These are phyloP conservation scores for Barbarea vulgaris DNA, from an alignment of 345 rosid genomes.

Conservation along the genomic window DNA sequence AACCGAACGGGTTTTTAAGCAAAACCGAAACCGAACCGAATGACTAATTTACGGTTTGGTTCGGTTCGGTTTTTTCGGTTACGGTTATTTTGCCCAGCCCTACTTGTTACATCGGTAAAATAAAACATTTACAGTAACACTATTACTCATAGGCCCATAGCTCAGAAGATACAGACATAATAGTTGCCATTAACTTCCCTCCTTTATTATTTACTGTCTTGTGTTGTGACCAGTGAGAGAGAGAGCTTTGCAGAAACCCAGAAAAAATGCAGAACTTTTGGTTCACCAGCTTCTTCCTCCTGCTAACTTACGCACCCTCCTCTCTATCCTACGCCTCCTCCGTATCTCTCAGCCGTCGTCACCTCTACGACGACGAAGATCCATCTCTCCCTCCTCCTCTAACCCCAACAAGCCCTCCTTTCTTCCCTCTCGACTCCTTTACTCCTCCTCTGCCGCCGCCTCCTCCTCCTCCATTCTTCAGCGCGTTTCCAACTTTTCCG, in stretches of 20 bases:
- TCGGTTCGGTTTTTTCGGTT: too few relatives aligned
- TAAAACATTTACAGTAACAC: not conserved
- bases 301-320: constrained; percentile 37
- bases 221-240: constrained; percentile 12
- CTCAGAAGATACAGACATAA: constrained; percentile 19
- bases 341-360: constrained; percentile 51
- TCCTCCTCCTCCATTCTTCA: constrained; percentile 55
- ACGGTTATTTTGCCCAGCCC: too few relatives aligned
- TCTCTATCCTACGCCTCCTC: constrained; percentile 35
- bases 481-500: constrained; percentile 74
- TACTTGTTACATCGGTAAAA: not conserved
- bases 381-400: constrained; percentile 46
- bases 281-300: constrained; percentile 33
- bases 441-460: constrained; percentile 72
- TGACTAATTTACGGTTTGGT: too few relatives aligned
- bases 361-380: constrained; percentile 68
- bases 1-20: too few relatives aligned
- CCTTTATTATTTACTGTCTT: not conserved
- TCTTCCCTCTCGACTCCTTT: constrained; percentile 69
- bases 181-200: constrained; percentile 24
- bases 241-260: constrained; percentile 22
- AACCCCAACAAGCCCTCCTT: constrained; percentile 56
- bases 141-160: constrained; percentile 11
- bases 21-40: too few relatives aligned
- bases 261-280: constrained; percentile 34